Evolutionary conservation across 2,329 filamentous ascomycete species (phyloP), one percentile per base, ranked within the genome.

Genomic region (Aspergillus neoniger): DNA sequence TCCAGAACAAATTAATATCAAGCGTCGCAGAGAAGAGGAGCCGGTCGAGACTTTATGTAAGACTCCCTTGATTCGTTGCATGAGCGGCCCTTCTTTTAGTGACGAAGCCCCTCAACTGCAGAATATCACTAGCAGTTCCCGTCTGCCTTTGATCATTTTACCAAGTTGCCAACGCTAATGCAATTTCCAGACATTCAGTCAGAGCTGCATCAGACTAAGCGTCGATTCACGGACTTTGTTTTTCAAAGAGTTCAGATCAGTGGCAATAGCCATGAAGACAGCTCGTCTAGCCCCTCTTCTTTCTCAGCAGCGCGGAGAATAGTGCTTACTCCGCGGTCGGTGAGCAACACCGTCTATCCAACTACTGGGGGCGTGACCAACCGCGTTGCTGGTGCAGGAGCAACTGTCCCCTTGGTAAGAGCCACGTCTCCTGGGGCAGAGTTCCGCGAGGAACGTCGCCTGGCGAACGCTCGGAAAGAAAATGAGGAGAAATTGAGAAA

Each of bases 1-100:
- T 48, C 81, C 81, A 43, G 80, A 83, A 57, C 77, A 81, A 43
- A 81, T 83, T 54, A 80, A 78, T 23, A 80, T 86, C 69, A 86
- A 86, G 74, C 79, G 84, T 58, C 82, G 84, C 65, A 80, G 83
- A 58, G 80, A 81, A 58, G 83, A 86, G 57, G 82, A 83, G 51
- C 82, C 84, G 3, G 80, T 85, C n/a, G 83, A 86, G 62, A 79
- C 80, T 21, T 74, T 85, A 53, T 81, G 80, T 83, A 79, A 59
- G 73, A 58, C 28, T 49, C 49, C 38, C 43, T 41, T 44, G 25
- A 14, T 57, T n/a, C 30, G 17, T 57, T 17, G 32, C 48, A 28
- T 30, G 30, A 23, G 44, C 12, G 47, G 19, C 30, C 32, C 38
- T 38, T 38, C 15, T 41, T 41, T 32, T 28, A 30, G 19, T 23